Base-by-base conservation (phyloP, 192 early-diverging fungal species). In the Helicostylum pulchrum region DNA sequence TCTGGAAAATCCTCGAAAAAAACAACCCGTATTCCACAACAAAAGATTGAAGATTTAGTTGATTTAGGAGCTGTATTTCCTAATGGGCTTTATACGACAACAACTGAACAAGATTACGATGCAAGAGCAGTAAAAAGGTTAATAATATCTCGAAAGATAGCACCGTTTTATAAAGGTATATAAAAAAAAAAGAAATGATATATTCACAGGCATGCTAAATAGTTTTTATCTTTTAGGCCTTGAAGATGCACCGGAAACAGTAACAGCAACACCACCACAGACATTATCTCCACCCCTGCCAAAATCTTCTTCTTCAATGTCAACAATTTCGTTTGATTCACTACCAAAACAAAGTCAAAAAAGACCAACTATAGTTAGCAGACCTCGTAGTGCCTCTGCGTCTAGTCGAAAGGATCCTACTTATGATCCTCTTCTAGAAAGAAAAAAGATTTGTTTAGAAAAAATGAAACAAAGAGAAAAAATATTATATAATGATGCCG, bases 161-260 rank as follows among this genome's bases (percentile, higher is more conserved):
- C 91, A 14, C 95, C 95, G 12, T 97, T 97, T 65, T 97, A 97
- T 76, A 81, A 81, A 53, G 95, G 95, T 45, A 64, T 2, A 30
- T 7, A 52, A 43, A 63, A 14, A 26, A 10, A 55, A 36, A 72
- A 68, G 57, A 67, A 65, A 53, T 39, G 76, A 68, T 30, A 49
- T 19, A 62, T 69, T 63, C 21, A 32, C 45, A 36, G 60, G 36
- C 0, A 66, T 20, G 7, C 58, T 36, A 47, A 26, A 42, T 82
- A 30, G 84, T 85, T 51, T 82, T 2, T 43, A 14, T 59, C 44
- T 62, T 10, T 69, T 63, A 79, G 80, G 75, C 49, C 58, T 65
- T 36, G 54, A 55, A 36, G 74, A 68, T 62, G 70, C 68, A 53
- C 66, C 68, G 34, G 76, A 68, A 42, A 49, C 26, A 63, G 72